Evolutionary conservation across 2,329 filamentous ascomycete species (phyloP), one percentile per base, ranked within the genome.

Genomic region (Beauveria australis): DNA sequence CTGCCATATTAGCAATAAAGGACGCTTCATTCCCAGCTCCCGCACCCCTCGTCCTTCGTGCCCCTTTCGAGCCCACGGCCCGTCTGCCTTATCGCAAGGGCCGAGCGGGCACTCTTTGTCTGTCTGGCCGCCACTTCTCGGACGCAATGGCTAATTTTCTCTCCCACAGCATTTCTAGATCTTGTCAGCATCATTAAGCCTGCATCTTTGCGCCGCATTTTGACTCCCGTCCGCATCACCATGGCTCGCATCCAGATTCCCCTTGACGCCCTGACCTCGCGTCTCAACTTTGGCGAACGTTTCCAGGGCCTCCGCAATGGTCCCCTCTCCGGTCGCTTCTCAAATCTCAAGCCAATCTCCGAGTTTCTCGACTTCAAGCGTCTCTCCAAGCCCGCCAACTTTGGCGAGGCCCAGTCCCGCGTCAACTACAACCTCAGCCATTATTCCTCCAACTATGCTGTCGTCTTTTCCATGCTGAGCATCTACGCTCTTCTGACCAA

Each of bases 361-460:
- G 94, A 99, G 77, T 99, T 99, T 78, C 83, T 97, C 75, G 92
- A 97, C 76, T 76, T 97, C 78, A 97, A 97, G 85, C 91, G 92
- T 67, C 70, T 99, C 61, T 96, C 91, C 66, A 99, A 97, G 80
- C 94, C 94, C 30, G 85, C 84, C 72, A 95, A 95, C 79, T 97
- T 97, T 70, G 80, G 79, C 66, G 92, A 97, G 75, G 86, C 91
- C 65, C 93, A 97, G 77, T 92, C 88, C 68, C 87, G 93, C 66
- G 87, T 96, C 78, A 96, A 95, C 81, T 97, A 97, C 87, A 99
- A 99, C 77, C 79, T 99, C 66, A 86, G 89, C 74, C 89, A 97
- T 80, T 99, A 96, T 82, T 95, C 92, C 64, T 97, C 91, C 88
- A 99, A 99, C 81, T 99, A 99, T 83, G 89, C 89, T 67, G 88